phyloP scores from a whole-genome alignment of 257 asterid species.

The Oldenlandia corymbosa region DNA sequence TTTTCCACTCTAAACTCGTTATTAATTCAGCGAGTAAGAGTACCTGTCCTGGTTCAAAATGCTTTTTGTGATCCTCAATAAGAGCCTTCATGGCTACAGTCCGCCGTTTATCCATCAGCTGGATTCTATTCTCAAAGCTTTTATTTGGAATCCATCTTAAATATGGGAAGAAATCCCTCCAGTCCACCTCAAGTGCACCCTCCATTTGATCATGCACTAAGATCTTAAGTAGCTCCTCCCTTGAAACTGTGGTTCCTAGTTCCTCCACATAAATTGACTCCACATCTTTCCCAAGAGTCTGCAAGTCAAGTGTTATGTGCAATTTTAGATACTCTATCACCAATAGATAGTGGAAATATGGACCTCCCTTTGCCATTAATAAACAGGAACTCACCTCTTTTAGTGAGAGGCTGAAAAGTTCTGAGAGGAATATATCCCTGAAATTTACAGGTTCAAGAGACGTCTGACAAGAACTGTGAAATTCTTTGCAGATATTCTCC shows the following conservation, averaged over 20 bases:
- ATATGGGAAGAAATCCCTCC: constrained; percentile 93
- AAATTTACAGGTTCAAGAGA: constrained; percentile 58
- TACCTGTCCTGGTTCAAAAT: constrained; percentile 68
- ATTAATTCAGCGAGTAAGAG: constrained; percentile 7
- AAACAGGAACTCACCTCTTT: constrained; percentile 49
- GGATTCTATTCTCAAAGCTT: constrained; percentile 45
- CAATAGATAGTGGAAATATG: neutral
- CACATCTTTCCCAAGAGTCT: constrained; percentile 70
- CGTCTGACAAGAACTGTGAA: constrained; percentile 32
- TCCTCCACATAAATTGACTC: constrained; percentile 56
- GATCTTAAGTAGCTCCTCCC: constrained; percentile 47
- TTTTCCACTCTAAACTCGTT: neutral
- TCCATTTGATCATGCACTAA: constrained; percentile 68
- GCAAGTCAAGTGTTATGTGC: neutral
- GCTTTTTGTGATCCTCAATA: constrained; percentile 44
- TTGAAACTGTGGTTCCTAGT: constrained; percentile 44
- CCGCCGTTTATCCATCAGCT: constrained; percentile 36
- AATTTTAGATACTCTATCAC: neutral
- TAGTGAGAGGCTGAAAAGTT: constrained; percentile 66
- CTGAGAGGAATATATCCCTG: constrained; percentile 57
- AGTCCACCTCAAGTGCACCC: constrained; percentile 90
- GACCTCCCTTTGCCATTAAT: neutral
- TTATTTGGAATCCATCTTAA: constrained; percentile 80
- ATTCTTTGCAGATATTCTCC: constrained; percentile 32
- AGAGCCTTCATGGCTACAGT: constrained; percentile 68